These are phyloP conservation scores for Oenanthe sinensis DNA, from an alignment of 129 eudicot species.

Conservation along the genomic window DNA sequence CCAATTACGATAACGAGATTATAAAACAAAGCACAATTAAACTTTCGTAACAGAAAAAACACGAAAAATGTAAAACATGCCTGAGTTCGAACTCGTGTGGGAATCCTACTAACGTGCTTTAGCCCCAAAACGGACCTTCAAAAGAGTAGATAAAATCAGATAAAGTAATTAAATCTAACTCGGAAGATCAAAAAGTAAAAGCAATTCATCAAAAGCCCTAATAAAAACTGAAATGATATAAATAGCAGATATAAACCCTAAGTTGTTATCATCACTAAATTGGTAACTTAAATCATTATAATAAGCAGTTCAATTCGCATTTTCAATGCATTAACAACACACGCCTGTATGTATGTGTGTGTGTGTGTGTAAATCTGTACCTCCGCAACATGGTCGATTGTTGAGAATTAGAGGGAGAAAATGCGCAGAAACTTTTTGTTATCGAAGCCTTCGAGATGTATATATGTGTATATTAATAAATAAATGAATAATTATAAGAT, in stretches of 20 bases:
- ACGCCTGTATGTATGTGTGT: not conserved
- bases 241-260: not conserved
- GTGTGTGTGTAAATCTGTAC: slow-evolving; percentile 7
- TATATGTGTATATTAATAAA: not conserved
- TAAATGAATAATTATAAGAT: no score
- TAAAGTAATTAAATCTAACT: not conserved
- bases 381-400: slow-evolving; percentile 39
- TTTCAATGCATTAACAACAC: not conserved
- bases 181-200: no score
- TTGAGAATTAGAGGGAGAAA: not conserved
- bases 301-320: not conserved
- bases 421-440: not conserved
- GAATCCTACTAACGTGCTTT: slow-evolving; percentile 36
- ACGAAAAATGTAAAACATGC: slow-evolving; percentile 13
- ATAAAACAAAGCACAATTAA: not conserved
- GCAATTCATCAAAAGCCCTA: not conserved
- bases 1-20: not conserved
- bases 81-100: slow-evolving; percentile 42
- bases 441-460: not conserved
- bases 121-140: slow-evolving; percentile 64
- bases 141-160: not conserved
- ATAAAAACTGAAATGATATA: not conserved
- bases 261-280: not conserved
- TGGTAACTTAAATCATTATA: not conserved
- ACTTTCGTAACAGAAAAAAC: not conserved